Conservation (phyloP, 345 rosid species). For the Syzygium grande region DNA sequence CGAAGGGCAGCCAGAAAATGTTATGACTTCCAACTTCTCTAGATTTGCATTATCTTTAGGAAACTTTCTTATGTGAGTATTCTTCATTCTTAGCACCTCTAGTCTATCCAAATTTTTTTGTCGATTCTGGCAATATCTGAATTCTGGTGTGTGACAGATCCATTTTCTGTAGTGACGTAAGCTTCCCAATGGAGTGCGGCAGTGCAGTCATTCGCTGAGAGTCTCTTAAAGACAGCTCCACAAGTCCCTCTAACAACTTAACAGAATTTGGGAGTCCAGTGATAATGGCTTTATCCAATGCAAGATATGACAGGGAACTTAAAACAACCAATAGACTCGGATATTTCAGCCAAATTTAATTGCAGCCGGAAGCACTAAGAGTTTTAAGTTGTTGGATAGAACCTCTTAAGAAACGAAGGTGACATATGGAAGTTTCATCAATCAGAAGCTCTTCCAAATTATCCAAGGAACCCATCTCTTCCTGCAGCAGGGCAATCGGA, state of each 20-base stretch:
- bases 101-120: neutral
- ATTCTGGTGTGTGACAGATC: neutral
- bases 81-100: neutral
- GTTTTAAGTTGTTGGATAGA: neutral
- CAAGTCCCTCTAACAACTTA: neutral
- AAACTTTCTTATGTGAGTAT: neutral
- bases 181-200: neutral
- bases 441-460: neutral
- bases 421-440: neutral
- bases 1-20: neutral
- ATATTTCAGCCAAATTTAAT: neutral
- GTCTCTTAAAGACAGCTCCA: neutral
- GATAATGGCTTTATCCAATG: neutral
- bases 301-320: neutral
- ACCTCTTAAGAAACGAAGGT: neutral
- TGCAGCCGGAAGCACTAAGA: neutral
- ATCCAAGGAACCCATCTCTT: neutral
- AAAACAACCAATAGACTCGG: neutral
- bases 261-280: neutral
- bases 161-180: neutral
- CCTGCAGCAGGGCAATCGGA: neutral
- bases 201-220: neutral
- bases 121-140: neutral
- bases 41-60: neutral
- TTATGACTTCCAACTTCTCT: neutral